phyloP scores from a whole-genome alignment of 2,329 filamentous ascomycete genomes.

The Magnaporthiopsis incrustans region DNA sequence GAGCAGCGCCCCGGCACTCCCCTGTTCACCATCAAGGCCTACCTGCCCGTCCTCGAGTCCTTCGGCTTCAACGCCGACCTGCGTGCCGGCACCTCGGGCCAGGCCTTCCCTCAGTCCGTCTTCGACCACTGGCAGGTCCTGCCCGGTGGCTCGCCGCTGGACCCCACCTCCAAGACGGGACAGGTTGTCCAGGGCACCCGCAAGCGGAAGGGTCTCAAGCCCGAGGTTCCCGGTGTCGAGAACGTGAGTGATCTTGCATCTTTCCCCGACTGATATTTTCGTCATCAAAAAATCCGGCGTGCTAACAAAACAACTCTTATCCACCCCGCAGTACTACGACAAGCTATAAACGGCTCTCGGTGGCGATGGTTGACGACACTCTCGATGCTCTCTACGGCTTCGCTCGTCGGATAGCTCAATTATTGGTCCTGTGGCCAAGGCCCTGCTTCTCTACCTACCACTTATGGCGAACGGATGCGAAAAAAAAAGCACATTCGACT shows the following conservation, averaged over 20 bases:
- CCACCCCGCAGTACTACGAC: slow-evolving; percentile 77
- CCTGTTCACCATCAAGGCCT: slow-evolving; percentile 80
- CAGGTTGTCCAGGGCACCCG: slow-evolving; percentile 80
- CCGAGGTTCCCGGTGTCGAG: slow-evolving; percentile 82
- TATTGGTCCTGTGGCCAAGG: neutral
- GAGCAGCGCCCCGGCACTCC: slow-evolving; percentile 97
- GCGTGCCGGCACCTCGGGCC: slow-evolving; percentile 83
- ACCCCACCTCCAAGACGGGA: slow-evolving; percentile 74
- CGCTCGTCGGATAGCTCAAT: slow-evolving; percentile 1
- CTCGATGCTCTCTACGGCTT: slow-evolving; percentile 5
- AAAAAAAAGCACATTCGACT: neutral
- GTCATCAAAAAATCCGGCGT: slow-evolving; percentile 6
- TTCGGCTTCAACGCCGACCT: slow-evolving; percentile 94
- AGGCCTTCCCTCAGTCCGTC: slow-evolving; percentile 98
- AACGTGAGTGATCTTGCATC: slow-evolving; percentile 64
- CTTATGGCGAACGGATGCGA: neutral
- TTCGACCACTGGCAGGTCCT: slow-evolving; percentile 99
- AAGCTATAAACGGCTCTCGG: slow-evolving; percentile 70
- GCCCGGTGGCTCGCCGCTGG: slow-evolving; percentile 86
- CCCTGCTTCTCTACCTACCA: neutral
- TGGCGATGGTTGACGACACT: slow-evolving; percentile 33
- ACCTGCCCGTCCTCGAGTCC: slow-evolving; percentile 32
- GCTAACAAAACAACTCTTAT: slow-evolving; percentile 30
- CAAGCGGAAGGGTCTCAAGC: slow-evolving; percentile 99
- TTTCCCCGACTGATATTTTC: neutral